A percentile compares a stretch with the other conserved stretches of the same genome.
Evolutionary conservation across 257 asterid species (phyloP).

Genomic region (Solanum clarkiae): DNA sequence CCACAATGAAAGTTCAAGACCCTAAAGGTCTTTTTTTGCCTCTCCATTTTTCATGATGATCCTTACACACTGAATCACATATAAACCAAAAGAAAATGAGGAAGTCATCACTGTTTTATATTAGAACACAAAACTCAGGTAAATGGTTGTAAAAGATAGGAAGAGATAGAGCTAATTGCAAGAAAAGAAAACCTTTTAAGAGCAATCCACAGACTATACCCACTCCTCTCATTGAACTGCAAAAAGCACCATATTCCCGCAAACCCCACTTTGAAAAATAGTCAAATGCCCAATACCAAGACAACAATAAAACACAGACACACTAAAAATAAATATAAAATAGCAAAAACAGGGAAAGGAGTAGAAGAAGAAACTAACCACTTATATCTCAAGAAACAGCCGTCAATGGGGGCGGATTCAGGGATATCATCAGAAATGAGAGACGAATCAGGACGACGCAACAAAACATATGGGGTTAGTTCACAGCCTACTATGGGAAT

Average conservation of each 20-base stretch:
- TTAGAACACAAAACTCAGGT: not conserved
- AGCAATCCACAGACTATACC: not conserved
- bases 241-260: not conserved
- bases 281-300: slow-evolving; percentile 28
- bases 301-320: slow-evolving; percentile 53
- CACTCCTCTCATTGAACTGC: not conserved
- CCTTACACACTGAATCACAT: not conserved
- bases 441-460: slow-evolving; percentile 37
- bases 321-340: not conserved
- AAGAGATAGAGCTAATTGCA: not conserved
- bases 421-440: slow-evolving; percentile 58
- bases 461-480: slow-evolving; percentile 56
- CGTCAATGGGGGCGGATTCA: slow-evolving; percentile 59
- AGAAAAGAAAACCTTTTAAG: not conserved
- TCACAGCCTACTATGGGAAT: slow-evolving; percentile 82
- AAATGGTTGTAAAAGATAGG: not conserved
- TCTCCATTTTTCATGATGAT: not conserved
- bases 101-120: not conserved
- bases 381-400: slow-evolving; percentile 64
- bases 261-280: not conserved
- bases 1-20: not conserved
- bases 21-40: not conserved
- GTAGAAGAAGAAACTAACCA: slow-evolving; percentile 35
- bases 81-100: not conserved
- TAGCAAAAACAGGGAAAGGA: not conserved